phyloP scores from a whole-genome alignment of 2,329 filamentous ascomycete genomes.

The Fusarium subtropicale region DNA sequence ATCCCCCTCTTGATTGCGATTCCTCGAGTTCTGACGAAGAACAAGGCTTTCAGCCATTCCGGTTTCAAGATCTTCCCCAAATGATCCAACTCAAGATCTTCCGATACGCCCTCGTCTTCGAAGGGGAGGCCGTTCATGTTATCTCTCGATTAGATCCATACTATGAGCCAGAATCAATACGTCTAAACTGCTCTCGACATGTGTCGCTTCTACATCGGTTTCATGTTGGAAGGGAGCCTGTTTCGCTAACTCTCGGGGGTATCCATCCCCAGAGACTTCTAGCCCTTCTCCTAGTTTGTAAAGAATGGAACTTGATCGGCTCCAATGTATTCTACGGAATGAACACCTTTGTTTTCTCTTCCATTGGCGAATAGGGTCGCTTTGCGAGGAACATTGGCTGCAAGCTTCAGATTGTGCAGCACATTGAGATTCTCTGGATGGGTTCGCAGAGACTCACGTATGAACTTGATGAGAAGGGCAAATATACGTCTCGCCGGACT shows the following conservation, averaged over 20 bases:
- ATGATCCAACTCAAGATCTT: conserved; percentile 53
- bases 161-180: conserved; percentile 35
- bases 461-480: conserved; percentile 18
- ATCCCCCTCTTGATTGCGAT: neutral
- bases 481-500: conserved; percentile 55
- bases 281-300: conserved; percentile 54
- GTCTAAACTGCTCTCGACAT: conserved; percentile 9
- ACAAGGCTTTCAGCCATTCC: conserved; percentile 41
- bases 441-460: conserved; percentile 52
- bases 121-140: conserved; percentile 54
- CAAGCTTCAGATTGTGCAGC: conserved; percentile 57
- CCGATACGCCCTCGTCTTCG: conserved; percentile 51
- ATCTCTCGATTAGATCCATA: conserved; percentile 59
- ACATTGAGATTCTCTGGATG: conserved; percentile 58
- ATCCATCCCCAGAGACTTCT: conserved; percentile 54
- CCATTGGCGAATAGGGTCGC: conserved; percentile 62
- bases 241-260: conserved; percentile 49
- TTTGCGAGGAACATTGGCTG: conserved; percentile 59
- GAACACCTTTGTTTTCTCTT: conserved; percentile 65
- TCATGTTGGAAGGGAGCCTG: conserved; percentile 50
- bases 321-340: conserved; percentile 60
- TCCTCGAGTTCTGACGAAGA: neutral
- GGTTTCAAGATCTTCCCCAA: conserved; percentile 50
- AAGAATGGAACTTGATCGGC: conserved; percentile 55
- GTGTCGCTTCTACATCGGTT: conserved; percentile 54